These are phyloP conservation scores for Prototheca cutis DNA, from an alignment of 163 green algal species.

Conservation along the genomic window DNA sequence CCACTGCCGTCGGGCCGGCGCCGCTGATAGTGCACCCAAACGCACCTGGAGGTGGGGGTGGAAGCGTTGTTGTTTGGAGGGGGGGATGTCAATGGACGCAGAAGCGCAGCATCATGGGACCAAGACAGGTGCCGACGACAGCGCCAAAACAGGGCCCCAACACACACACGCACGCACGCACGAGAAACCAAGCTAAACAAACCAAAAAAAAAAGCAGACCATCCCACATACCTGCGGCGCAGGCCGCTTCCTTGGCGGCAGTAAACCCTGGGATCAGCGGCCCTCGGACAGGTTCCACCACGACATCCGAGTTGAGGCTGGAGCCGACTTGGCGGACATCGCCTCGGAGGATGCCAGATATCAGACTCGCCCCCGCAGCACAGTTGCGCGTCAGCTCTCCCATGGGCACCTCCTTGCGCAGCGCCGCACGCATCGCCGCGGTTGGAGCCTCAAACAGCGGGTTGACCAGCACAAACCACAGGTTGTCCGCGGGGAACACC, in stretches of 20 bases:
- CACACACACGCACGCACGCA: too few relatives aligned
- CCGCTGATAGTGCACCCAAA: slow-evolving; percentile 95
- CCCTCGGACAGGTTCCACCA: slow-evolving; percentile 87
- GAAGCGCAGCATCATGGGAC: too few relatives aligned
- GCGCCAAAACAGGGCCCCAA: too few relatives aligned
- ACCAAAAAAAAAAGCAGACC: too few relatives aligned
- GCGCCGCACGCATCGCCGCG: slow-evolving; percentile 85
- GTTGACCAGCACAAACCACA: slow-evolving; percentile 93
- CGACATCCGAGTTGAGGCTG: slow-evolving; percentile 77
- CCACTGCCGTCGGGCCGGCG: slow-evolving; percentile 87
- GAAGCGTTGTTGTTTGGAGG: too few relatives aligned
- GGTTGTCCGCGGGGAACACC: slow-evolving; percentile 31
- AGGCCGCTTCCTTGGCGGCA: slow-evolving; percentile 82
- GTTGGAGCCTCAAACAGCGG: slow-evolving; percentile 89
- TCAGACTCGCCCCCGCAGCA: slow-evolving; percentile 69
- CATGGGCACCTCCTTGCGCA: slow-evolving; percentile 70
- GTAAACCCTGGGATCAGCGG: slow-evolving; percentile 90
- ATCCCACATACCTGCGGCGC: too few relatives aligned
- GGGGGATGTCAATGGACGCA: too few relatives aligned
- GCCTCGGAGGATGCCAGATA: slow-evolving; percentile 78
- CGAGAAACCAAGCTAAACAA: too few relatives aligned
- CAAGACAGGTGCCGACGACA: too few relatives aligned
- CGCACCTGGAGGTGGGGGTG: too few relatives aligned
- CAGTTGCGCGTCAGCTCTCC: slow-evolving; percentile 74
- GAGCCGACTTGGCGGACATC: slow-evolving; percentile 65